Evolutionary conservation across 1,284 basidiomycete genomes (phyloP).

Genomic region (Cutaneotrichosporon sp.): DNA sequence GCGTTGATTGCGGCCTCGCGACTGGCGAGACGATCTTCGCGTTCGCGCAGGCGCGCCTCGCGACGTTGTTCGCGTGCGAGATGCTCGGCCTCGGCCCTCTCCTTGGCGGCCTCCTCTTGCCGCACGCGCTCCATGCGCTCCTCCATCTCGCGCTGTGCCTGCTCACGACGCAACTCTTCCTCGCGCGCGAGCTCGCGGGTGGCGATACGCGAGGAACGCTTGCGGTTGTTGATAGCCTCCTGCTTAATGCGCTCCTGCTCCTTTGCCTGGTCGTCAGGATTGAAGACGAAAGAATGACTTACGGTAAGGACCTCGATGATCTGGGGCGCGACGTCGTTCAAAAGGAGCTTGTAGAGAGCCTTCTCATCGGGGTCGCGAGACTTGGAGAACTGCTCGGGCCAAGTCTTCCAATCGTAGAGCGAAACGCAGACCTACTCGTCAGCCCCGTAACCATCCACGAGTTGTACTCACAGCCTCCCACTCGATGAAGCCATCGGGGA

Average conservation of each 20-base stretch:
- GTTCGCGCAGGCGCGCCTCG: slow-evolving; percentile 51
- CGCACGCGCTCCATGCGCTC: slow-evolving; percentile 55
- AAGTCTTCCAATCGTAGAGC: slow-evolving; percentile 56
- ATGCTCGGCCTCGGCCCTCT: slow-evolving; percentile 44
- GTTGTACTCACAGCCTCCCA: slow-evolving; percentile 55
- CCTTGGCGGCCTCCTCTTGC: slow-evolving; percentile 43
- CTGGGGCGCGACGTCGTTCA: slow-evolving; percentile 53
- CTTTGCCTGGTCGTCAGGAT: slow-evolving; percentile 33
- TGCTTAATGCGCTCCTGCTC: slow-evolving; percentile 54
- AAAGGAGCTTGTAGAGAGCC: slow-evolving; percentile 54
- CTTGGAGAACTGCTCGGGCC: slow-evolving; percentile 55
- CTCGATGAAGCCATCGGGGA: slow-evolving; percentile 51
- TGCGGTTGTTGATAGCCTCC: slow-evolving; percentile 55
- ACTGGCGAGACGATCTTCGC: slow-evolving; percentile 54
- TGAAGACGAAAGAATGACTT: slow-evolving; percentile 14
- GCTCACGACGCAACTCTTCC: slow-evolving; percentile 50
- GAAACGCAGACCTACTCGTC: slow-evolving; percentile 56
- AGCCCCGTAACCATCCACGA: too few species aligned
- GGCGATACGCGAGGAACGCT: slow-evolving; percentile 58
- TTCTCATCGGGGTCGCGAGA: slow-evolving; percentile 58
- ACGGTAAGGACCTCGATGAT: slow-evolving; percentile 55
- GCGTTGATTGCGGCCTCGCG: slow-evolving; percentile 51
- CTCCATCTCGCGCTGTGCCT: slow-evolving; percentile 54
- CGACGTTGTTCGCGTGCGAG: slow-evolving; percentile 52
- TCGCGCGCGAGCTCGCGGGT: slow-evolving; percentile 57